phyloP scores from a whole-genome alignment of 306 rosid species.

The Astragalus glycyphyllos region DNA sequence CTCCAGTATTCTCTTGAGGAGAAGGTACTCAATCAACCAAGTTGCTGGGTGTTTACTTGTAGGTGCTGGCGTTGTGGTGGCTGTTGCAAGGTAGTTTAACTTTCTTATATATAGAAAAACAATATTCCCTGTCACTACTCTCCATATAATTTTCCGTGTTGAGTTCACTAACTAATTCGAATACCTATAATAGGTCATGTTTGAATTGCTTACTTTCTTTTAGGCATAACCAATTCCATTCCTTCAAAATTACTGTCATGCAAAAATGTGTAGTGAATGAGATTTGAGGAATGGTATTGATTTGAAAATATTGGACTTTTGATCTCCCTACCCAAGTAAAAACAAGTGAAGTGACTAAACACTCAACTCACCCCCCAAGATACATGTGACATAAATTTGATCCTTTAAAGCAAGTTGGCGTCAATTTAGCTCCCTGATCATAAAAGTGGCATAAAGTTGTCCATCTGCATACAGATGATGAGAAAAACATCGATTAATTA shows the following conservation, averaged over 20 bases:
- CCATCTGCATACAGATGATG: background rate
- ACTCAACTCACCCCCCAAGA: background rate
- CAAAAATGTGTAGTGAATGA: constrained; percentile 28
- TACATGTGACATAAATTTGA: constrained; percentile 6
- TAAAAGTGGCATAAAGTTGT: background rate
- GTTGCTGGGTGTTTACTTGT: constrained; percentile 80
- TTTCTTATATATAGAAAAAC: constrained; percentile 34
- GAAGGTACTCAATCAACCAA: constrained; percentile 74
- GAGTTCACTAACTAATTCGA: constrained; percentile 32
- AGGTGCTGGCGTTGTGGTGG: constrained; percentile 75
- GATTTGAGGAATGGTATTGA: constrained; percentile 18
- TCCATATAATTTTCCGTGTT: constrained; percentile 32
- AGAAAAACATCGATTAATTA: constrained; percentile 6
- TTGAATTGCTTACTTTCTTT: constrained; percentile 27
- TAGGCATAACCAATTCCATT: constrained; percentile 11
- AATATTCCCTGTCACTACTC: constrained; percentile 18
- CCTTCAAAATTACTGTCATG: constrained; percentile 16
- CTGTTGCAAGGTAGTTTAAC: constrained; percentile 74
- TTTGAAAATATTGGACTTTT: constrained; percentile 27
- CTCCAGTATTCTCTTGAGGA: constrained; percentile 66
- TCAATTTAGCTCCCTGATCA: constrained; percentile 29
- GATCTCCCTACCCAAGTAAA: constrained; percentile 7
- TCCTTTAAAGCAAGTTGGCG: constrained; percentile 15
- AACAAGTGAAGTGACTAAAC: constrained; percentile 4
- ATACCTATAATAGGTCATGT: constrained; percentile 20